These are phyloP conservation scores for Ascochyta fabae DNA, from an alignment of 2,329 filamentous ascomycete genomes.

Conservation along the genomic window DNA sequence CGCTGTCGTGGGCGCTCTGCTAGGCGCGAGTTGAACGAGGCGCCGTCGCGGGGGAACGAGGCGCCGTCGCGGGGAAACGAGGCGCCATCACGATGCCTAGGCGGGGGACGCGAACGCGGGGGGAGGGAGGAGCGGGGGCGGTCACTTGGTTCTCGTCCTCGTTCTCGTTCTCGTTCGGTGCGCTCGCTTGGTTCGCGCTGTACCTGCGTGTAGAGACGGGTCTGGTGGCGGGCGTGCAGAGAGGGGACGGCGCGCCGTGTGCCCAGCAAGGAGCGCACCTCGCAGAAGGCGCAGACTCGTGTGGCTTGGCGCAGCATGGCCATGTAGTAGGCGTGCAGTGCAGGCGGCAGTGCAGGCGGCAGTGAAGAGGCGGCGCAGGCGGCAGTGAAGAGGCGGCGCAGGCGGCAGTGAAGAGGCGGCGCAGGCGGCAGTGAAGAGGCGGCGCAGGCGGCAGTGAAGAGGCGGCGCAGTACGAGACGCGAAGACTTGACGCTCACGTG, in stretches of 20 bases:
- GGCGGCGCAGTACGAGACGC: too few species aligned
- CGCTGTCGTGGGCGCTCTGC: conserved; percentile 1
- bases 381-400: too few species aligned
- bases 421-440: too few species aligned
- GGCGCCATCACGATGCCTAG: conserved; percentile 43
- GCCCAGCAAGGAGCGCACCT: conserved; percentile 40
- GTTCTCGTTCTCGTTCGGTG: not conserved
- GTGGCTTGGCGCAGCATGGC: conserved; percentile 40
- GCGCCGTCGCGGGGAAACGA: conserved; percentile 46
- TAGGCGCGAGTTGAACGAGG: conserved; percentile 12
- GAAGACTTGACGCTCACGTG: not conserved
- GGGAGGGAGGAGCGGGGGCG: conserved; percentile 17
- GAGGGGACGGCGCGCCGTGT: conserved; percentile 31
- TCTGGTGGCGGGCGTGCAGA: conserved; percentile 22
- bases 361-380: not conserved
- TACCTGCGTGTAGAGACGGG: conserved; percentile 46
- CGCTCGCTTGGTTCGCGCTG: conserved; percentile 26
- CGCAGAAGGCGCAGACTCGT: conserved; percentile 54
- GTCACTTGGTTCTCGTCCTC: not conserved
- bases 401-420: too few species aligned
- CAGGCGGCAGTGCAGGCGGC: not conserved
- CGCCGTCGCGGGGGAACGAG: too few species aligned
- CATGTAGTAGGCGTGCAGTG: not conserved
- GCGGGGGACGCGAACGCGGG: conserved; percentile 16
- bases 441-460: too few species aligned